Percentiles rank a stretch among this genome's conserved stretches.
phyloP scores from a whole-genome alignment of 371 early-diverging fungal genomes.

The Apophysomyces sp. region DNA sequence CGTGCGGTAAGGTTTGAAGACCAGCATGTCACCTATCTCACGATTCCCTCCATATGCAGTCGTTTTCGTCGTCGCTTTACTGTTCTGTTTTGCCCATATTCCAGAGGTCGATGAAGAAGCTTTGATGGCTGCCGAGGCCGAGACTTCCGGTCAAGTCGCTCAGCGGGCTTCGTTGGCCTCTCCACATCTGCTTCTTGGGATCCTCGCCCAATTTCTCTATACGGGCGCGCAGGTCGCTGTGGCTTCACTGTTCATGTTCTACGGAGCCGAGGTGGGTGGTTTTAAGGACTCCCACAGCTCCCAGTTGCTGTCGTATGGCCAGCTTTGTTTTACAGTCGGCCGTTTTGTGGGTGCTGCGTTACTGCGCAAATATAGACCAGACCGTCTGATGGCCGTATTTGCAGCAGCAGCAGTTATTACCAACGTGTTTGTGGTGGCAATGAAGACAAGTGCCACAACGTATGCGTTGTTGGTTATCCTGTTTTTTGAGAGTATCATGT shows the following conservation, averaged over 20 bases:
- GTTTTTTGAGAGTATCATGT: slow-evolving; percentile 49
- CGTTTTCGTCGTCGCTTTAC: slow-evolving; percentile 32
- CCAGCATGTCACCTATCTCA: not conserved
- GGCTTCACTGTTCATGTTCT: slow-evolving; percentile 47
- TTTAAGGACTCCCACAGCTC: slow-evolving; percentile 27
- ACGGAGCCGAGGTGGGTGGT: slow-evolving; percentile 34
- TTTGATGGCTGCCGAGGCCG: slow-evolving; percentile 23
- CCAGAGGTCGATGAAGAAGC: slow-evolving; percentile 49
- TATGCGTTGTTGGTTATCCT: slow-evolving; percentile 36
- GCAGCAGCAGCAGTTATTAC: slow-evolving; percentile 28
- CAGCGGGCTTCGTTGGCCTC: slow-evolving; percentile 32
- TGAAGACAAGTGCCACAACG: slow-evolving; percentile 26
- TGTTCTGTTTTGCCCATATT: slow-evolving; percentile 42
- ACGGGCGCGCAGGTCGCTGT: slow-evolving; percentile 45
- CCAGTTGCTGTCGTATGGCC: slow-evolving; percentile 31
- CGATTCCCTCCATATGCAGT: slow-evolving; percentile 8
- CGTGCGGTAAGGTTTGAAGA: slow-evolving; percentile 24
- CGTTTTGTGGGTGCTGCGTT: slow-evolving; percentile 39
- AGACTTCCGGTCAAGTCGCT: slow-evolving; percentile 9
- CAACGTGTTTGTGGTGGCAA: slow-evolving; percentile 32
- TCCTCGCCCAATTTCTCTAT: slow-evolving; percentile 41
- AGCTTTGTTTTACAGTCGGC: slow-evolving; percentile 46
- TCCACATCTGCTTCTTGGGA: slow-evolving; percentile 41
- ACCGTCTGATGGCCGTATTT: slow-evolving; percentile 33
- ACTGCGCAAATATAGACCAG: slow-evolving; percentile 30